These are phyloP conservation scores for Trichophyton mentagrophytes DNA, from an alignment of 2,329 filamentous ascomycete species.

Conservation along the genomic window DNA sequence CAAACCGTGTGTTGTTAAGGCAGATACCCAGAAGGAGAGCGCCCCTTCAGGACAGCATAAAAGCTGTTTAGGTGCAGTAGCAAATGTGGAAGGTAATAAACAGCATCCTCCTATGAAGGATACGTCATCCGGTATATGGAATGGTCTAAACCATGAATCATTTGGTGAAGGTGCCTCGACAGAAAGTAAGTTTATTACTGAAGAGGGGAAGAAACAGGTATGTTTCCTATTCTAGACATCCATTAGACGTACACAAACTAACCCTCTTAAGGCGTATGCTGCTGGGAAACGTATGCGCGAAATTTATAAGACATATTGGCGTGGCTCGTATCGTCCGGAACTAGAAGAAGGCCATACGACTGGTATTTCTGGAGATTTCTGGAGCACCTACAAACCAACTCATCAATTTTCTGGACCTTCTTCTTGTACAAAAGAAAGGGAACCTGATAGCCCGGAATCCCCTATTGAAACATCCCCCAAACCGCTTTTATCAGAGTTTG, in stretches of 20 bases:
- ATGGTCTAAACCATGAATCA: neutral
- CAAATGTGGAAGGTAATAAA: neutral
- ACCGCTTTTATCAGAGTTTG: conserved; percentile 29
- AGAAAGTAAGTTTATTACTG: conserved; percentile 10
- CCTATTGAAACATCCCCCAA: conserved; percentile 16
- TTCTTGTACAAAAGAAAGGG: conserved; percentile 6
- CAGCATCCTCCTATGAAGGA: neutral
- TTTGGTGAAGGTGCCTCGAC: neutral
- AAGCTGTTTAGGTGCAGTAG: neutral
- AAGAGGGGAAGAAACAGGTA: conserved; percentile 18
- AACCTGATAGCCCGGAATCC: conserved; percentile 13
- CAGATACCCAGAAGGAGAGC: neutral
- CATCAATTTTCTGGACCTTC: neutral
- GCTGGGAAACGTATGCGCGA: neutral
- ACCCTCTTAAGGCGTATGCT: neutral
- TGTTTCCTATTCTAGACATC: neutral
- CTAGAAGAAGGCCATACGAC: neutral
- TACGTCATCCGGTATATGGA: neutral
- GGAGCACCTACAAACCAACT: conserved; percentile 4
- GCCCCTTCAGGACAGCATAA: neutral
- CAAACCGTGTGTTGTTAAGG: neutral
- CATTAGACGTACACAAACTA: neutral
- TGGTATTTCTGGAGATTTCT: neutral
- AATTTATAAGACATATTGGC: neutral
- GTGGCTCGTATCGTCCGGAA: neutral